Base-by-base conservation (phyloP, 768 basidiomycete species). In the Ephemerocybe angulata region DNA sequence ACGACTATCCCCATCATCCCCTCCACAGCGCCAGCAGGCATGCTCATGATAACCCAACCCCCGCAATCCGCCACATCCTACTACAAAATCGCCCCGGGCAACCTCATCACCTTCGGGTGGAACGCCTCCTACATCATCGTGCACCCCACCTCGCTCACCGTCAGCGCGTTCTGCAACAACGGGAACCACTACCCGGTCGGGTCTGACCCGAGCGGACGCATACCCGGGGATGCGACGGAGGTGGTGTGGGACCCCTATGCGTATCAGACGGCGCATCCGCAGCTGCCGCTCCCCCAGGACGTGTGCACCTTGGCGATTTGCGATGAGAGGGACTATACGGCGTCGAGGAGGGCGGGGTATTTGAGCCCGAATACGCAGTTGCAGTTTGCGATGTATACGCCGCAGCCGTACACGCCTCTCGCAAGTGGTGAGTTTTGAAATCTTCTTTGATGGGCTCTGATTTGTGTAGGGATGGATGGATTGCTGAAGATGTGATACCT, bases 131-230 rank as follows among this genome's bases (percentile, higher is more conserved):
- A 76, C 57, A 70, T 95, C 44, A 73, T 85, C 58, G 76, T 75
- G 43, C 81, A 77, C 0, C 89, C 91, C 0, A 77, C 80, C 6
- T 73, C 72, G 55, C 78, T 94, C 57, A 93, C 92, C 21, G 76
- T 94, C 57, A 80, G 81, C 41, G 92, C 92, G 28, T 76, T 84
- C 50, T 87, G 87, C 67, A 82, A 83, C 11, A 91, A 91, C 65
- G 87, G 88, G 6, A 88, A 87, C 68, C 90, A 89, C 2, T 94
- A 90, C 65, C 82, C 88, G 5, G 87, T 93, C 4, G 90, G 88
- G 0, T 84, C 86, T 0, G 80, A 84, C 4, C 71, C 84, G 59
- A 29, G 22, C 25, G 84, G 87, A 13, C 67, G 83, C 25, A 77
- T 91, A 4, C 74, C 81, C 3, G 90, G 87, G 0, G 81, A 78